Percentiles rank a stretch among this genome's conserved stretches.
These are phyloP conservation scores for Entoloma clypeatum DNA, from an alignment of 1,284 basidiomycete species.

Conservation along the genomic window DNA sequence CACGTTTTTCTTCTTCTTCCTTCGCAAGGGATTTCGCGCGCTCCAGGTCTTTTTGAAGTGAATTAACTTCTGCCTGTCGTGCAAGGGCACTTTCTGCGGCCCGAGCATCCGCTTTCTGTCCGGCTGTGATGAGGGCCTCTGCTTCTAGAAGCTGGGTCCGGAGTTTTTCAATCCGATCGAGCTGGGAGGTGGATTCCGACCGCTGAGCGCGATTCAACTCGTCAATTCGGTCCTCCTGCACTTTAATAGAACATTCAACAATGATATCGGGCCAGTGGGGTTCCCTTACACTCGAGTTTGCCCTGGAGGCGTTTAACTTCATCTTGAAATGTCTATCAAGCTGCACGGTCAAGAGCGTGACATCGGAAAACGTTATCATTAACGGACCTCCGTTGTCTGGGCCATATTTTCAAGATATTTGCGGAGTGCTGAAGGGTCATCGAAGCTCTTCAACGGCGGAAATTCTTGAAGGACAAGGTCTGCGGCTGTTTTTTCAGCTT, in stretches of 20 bases:
- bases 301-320: slow-evolving; percentile 72
- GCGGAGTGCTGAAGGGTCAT: slow-evolving; percentile 64
- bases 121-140: slow-evolving; percentile 63
- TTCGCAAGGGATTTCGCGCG: slow-evolving; percentile 63
- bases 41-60: slow-evolving; percentile 57
- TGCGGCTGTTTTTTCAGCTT: slow-evolving; percentile 66
- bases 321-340: slow-evolving; percentile 55
- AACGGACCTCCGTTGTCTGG: slow-evolving; percentile 64
- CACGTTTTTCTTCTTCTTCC: slow-evolving; percentile 93
- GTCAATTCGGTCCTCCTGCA: slow-evolving; percentile 78
- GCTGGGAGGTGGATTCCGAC: slow-evolving; percentile 73
- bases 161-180: slow-evolving; percentile 68
- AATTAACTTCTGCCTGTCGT: slow-evolving; percentile 51
- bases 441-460: slow-evolving; percentile 66
- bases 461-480: slow-evolving; percentile 70
- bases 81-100: slow-evolving; percentile 46
- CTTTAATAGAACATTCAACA: slow-evolving; percentile 36
- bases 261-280: not conserved
- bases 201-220: slow-evolving; percentile 81
- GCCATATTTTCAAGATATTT: slow-evolving; percentile 70
- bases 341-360: not conserved
- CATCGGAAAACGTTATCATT: not conserved
- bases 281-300: slow-evolving; percentile 66
- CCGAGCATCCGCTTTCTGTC: slow-evolving; percentile 42
- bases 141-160: slow-evolving; percentile 65